Conservation (phyloP, 305 asterid species). For the Solanum hybrid region DNA sequence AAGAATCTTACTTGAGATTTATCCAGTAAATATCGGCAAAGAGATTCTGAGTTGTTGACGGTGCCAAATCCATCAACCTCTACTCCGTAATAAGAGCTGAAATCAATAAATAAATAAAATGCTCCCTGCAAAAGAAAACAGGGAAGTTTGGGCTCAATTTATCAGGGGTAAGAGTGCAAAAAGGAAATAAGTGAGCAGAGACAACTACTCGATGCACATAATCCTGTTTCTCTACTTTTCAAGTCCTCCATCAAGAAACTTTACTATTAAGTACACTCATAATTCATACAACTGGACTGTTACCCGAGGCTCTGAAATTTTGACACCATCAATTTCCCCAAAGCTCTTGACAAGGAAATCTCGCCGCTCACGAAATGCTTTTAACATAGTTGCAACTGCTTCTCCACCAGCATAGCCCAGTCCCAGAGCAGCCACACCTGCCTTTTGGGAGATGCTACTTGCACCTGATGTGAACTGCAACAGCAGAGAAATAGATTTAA, state of each 20-base stretch:
- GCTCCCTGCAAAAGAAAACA: conserved; percentile 60
- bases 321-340: conserved; percentile 57
- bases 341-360: conserved; percentile 72
- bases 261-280: neutral
- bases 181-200: neutral
- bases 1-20: conserved; percentile 57
- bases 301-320: conserved; percentile 61
- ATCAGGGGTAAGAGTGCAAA: neutral
- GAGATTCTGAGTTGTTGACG: conserved; percentile 61
- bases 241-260: neutral
- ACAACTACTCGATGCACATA: neutral
- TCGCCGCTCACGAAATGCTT: conserved; percentile 79
- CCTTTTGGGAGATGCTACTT: conserved; percentile 87
- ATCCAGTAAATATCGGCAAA: conserved; percentile 79
- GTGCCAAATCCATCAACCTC: conserved; percentile 56
- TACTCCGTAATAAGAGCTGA: conserved; percentile 66
- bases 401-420: conserved; percentile 89
- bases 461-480: conserved; percentile 88
- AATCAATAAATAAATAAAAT: conserved; percentile 78
- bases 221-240: neutral
- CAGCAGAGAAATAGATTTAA: neutral
- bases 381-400: conserved; percentile 61
- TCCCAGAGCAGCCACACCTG: conserved; percentile 80
- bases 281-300: neutral
- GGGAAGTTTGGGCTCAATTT: neutral